Evolutionary conservation across 1,284 basidiomycete species (phyloP).

Genomic region (Trametes pubescens): DNA sequence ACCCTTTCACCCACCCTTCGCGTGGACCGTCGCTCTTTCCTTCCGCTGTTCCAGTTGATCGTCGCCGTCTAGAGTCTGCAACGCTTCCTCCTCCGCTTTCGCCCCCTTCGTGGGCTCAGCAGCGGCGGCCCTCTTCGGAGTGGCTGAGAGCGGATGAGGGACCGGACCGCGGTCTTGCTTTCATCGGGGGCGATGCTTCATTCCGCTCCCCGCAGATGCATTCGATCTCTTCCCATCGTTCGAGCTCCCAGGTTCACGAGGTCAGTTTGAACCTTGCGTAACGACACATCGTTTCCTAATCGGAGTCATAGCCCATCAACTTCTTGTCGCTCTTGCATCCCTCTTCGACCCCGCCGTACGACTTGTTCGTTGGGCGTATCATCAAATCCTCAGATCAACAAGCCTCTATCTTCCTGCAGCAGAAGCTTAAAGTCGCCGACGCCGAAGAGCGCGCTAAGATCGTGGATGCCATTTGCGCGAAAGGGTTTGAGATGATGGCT

Average conservation of each 20-base stretch:
- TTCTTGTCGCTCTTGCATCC: conserved; percentile 84
- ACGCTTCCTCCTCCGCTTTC: conserved; percentile 31
- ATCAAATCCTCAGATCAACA: conserved; percentile 88
- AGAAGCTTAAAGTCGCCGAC: conserved; percentile 86
- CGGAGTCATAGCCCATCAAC: conserved; percentile 72
- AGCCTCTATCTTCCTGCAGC: conserved; percentile 86
- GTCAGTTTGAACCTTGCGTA: conserved; percentile 32
- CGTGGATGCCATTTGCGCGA: conserved; percentile 81
- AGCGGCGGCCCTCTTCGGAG: conserved; percentile 43
- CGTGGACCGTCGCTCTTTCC: conserved; percentile 47
- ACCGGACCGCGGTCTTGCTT: conserved; percentile 31
- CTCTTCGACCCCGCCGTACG: conserved; percentile 81
- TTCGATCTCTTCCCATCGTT: conserved; percentile 23
- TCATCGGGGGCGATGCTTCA: conserved; percentile 30
- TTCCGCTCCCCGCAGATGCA: conserved; percentile 33
- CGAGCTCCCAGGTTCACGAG: conserved; percentile 48
- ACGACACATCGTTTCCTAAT: conserved; percentile 8
- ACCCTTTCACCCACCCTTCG: conserved; percentile 44
- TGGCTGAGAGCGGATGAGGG: conserved; percentile 45
- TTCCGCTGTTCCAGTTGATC: conserved; percentile 34
- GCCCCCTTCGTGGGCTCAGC: conserved; percentile 37
- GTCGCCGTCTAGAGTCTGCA: conserved; percentile 35
- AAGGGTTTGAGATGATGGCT: conserved; percentile 89
- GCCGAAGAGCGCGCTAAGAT: conserved; percentile 79
- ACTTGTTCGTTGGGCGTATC: conserved; percentile 79